phyloP scores from a whole-genome alignment of 2,329 filamentous ascomycete genomes.

The Byssothecium circinans region DNA sequence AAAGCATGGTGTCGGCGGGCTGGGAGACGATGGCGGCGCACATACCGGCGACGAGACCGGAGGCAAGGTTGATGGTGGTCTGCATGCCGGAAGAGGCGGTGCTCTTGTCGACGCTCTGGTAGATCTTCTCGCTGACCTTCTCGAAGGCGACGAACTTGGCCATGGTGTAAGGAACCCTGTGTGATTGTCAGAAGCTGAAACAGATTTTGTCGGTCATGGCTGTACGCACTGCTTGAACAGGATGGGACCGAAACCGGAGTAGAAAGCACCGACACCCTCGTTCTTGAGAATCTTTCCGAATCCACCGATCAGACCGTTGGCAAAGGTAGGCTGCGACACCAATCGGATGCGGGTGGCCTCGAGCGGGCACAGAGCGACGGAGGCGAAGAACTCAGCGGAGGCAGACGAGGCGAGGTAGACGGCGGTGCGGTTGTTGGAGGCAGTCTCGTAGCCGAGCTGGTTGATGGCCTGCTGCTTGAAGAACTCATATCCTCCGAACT shows the following conservation, averaged over 20 bases:
- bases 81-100: slow-evolving; percentile 67
- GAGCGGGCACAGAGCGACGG: slow-evolving; percentile 85
- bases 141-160: slow-evolving; percentile 94
- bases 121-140: slow-evolving; percentile 78
- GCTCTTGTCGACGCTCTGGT: slow-evolving; percentile 69
- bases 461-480: slow-evolving; percentile 94
- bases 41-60: slow-evolving; percentile 84
- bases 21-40: slow-evolving; percentile 85
- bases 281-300: slow-evolving; percentile 81
- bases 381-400: slow-evolving; percentile 66
- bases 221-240: slow-evolving; percentile 47
- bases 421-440: slow-evolving; percentile 75
- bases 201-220: background rate
- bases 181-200: slow-evolving; percentile 20
- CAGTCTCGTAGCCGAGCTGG: slow-evolving; percentile 67
- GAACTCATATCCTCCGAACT: slow-evolving; percentile 94
- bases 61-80: slow-evolving; percentile 81
- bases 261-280: slow-evolving; percentile 84
- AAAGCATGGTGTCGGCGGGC: slow-evolving; percentile 90
- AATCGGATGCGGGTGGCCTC: slow-evolving; percentile 93
- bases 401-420: slow-evolving; percentile 74
- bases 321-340: slow-evolving; percentile 84
- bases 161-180: slow-evolving; percentile 87
- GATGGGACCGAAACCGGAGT: slow-evolving; percentile 76
- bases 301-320: slow-evolving; percentile 75